Evolutionary conservation across 768 basidiomycete genomes (phyloP), one percentile per base, ranked within the genome.

Genomic region (Suillus fuscotomentosus): DNA sequence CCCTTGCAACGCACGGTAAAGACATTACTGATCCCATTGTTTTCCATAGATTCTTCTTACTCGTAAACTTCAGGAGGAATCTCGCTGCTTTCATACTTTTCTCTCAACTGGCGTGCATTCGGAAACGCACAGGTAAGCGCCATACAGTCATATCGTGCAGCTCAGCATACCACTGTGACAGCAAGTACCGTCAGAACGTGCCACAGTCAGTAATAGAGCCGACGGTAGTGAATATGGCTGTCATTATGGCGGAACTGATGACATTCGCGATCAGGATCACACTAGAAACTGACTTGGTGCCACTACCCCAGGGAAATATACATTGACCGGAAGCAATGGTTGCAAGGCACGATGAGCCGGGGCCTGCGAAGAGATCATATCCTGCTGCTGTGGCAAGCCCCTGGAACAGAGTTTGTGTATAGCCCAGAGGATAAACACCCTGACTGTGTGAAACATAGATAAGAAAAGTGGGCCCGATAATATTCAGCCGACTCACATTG

Each of bases 21-120:
- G 67, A 93, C 90, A 69, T 92, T 94, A 70, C 92, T 91, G 63
- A 95, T 89, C 66, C 87, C 78, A 66, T 92, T 95, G 82, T 92
- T 92, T 77, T 94, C 90, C 51, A 94, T 69, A 38, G 88, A 90
- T 69, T 93, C 91, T 69, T 91, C 91, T 17, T 67, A 70, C 69
- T 93, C 92, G 67, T 89, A 92, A 66, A 83, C 86, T 62, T 88
- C 88, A 15, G 77, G 75, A 0, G 79, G 69, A 13, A 88, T 85
- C 65, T 88, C 83, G 0, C 89, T 88, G 0, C 78, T 79, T 57
- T 88, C 87, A 62, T 84, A 86, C 68, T 80, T 83, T 55, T 82
- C 83, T 42, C 81, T 78, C 4, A 92, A 75, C 3, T 73, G 73
- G 14, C 87, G 83, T 5, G 91, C 79, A 67, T 84, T 54, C 5